These are phyloP conservation scores for Chaetomium olivaceum DNA, from an alignment of 2,329 filamentous ascomycete species.

Conservation along the genomic window DNA sequence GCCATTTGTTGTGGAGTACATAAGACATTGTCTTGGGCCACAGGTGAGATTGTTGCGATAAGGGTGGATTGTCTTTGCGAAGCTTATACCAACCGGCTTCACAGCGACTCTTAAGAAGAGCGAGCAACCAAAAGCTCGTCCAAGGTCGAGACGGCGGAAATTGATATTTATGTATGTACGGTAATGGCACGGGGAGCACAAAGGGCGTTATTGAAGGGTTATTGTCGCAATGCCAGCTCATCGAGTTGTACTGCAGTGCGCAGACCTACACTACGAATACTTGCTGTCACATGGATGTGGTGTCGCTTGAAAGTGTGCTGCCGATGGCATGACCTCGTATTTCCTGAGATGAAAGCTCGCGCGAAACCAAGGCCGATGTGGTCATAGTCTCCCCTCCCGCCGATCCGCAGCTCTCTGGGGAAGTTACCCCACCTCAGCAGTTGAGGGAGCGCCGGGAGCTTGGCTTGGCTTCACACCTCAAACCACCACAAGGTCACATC, in stretches of 20 bases:
- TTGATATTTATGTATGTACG: conserved; percentile 13
- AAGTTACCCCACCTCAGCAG: conserved; percentile 22
- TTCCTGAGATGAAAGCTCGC: background rate
- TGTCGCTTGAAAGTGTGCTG: background rate
- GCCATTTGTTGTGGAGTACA: background rate
- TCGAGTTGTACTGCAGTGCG: background rate
- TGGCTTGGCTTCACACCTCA: background rate
- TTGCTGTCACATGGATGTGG: background rate
- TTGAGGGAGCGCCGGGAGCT: background rate
- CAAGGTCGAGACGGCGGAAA: background rate
- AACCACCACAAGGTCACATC: conserved; percentile 3
- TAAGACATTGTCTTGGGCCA: background rate
- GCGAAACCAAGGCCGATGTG: conserved; percentile 4
- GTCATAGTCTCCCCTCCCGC: conserved; percentile 10
- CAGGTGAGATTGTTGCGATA: conserved; percentile 24
- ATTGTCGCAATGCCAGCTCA: conserved; percentile 9
- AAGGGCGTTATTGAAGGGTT: background rate
- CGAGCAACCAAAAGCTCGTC: background rate
- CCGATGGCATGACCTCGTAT: conserved; percentile 1
- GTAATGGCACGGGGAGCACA: conserved; percentile 8
- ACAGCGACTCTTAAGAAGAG: background rate
- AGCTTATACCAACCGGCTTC: conserved; percentile 24
- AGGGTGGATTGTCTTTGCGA: background rate
- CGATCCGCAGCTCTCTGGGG: background rate
- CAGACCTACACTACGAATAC: background rate